A percentile compares a stretch with the other conserved stretches of the same genome.
Evolutionary conservation across 73 alveolate genomes (phyloP).

Genomic region (Paramecium primaurelia): DNA sequence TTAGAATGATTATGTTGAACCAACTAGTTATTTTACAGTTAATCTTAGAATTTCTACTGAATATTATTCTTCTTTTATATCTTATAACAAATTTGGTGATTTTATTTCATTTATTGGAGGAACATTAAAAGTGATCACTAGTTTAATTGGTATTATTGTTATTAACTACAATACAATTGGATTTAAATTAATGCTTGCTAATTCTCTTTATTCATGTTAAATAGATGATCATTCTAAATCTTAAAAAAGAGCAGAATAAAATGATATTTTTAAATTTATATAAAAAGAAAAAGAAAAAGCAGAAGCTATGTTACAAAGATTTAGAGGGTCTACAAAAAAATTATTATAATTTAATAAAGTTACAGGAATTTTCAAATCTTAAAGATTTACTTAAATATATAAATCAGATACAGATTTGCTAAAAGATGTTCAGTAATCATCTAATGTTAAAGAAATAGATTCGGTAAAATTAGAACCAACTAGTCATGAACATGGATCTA

Average conservation of each 20-base stretch:
- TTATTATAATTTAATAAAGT: not conserved
- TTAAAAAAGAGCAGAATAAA: not conserved
- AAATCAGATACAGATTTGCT: not conserved
- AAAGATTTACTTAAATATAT: not conserved
- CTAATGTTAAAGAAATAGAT: not conserved
- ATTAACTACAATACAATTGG: not conserved
- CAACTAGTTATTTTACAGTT: not conserved
- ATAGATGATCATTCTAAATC: not conserved
- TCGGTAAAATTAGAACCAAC: not conserved
- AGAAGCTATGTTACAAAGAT: not conserved
- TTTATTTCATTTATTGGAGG: slow-evolving; percentile 23
- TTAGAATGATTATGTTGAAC: not conserved
- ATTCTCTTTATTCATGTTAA: not conserved
- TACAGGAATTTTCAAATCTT: not conserved
- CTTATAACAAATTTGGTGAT: not conserved
- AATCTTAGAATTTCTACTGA: not conserved
- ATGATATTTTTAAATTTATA: not conserved
- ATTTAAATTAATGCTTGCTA: not conserved
- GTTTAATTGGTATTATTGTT: not conserved
- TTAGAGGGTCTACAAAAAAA: not conserved
- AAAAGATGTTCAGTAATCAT: not conserved
- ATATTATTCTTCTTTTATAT: not conserved
- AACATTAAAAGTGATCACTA: not conserved
- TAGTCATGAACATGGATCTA: not conserved
- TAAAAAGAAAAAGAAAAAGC: not conserved